phyloP scores from a whole-genome alignment of 257 asterid species.

The Forsythia suspensa region DNA sequence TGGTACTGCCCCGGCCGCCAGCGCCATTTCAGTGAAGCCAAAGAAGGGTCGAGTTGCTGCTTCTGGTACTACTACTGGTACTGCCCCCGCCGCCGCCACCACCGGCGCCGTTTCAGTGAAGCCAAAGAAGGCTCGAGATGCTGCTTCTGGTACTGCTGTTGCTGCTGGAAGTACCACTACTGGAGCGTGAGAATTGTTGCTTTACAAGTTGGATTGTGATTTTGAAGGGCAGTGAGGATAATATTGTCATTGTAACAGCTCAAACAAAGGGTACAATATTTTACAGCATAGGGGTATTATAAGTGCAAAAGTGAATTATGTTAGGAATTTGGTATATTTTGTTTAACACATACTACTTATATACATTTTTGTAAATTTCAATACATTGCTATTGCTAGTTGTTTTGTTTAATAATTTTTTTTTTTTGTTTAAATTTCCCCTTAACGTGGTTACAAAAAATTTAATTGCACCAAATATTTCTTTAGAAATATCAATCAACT shows the following conservation, averaged over 20 bases:
- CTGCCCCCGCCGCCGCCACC: background rate
- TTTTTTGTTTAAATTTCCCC: too few relatives aligned
- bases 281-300: too few relatives aligned
- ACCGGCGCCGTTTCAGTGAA: slow-evolving; percentile 9
- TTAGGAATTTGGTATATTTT: background rate
- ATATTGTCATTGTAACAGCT: background rate
- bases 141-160: background rate
- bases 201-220: background rate
- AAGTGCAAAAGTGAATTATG: background rate
- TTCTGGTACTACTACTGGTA: slow-evolving; percentile 3
- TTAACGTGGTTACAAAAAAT: too few relatives aligned
- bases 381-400: too few relatives aligned
- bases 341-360: background rate
- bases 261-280: too few relatives aligned
- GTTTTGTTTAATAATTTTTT: too few relatives aligned
- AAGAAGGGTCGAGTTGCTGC: background rate
- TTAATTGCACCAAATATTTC: too few relatives aligned
- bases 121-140: slow-evolving; percentile 19
- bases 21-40: background rate
- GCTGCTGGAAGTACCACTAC: slow-evolving; percentile 24
- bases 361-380: too few relatives aligned
- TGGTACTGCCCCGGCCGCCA: too few relatives aligned
- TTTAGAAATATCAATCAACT: too few relatives aligned
- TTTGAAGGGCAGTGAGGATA: background rate
- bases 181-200: background rate